Conservation (phyloP, 1,139 yeast genomes). For the Yamadazyma triangularis region DNA sequence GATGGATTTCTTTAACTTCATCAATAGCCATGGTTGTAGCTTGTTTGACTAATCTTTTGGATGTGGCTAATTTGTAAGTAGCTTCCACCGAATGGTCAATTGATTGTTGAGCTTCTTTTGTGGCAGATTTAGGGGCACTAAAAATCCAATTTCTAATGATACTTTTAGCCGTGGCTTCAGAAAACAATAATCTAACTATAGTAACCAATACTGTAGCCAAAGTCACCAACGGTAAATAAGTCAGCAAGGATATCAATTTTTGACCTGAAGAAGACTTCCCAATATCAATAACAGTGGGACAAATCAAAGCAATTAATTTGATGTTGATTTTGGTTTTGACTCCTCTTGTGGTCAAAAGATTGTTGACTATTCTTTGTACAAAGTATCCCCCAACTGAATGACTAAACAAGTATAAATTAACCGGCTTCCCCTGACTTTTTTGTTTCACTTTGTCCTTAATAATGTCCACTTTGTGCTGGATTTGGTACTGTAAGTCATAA, state of each 20-base stretch:
- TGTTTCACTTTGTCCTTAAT: conserved; percentile 24
- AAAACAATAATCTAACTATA: conserved; percentile 18
- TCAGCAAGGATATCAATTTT: conserved; percentile 25
- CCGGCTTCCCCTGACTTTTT: conserved; percentile 14
- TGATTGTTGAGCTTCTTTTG: conserved; percentile 17
- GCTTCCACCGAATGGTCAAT: conserved; percentile 40
- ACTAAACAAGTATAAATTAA: conserved; percentile 43
- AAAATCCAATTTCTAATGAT: conserved; percentile 21
- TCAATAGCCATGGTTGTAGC: conserved; percentile 53
- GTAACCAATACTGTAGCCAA: conserved; percentile 18
- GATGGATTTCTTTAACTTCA: conserved; percentile 48
- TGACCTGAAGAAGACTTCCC: conserved; percentile 49
- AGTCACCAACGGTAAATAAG: conserved; percentile 29
- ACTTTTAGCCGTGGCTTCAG: conserved; percentile 14
- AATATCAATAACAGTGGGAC: conserved; percentile 61
- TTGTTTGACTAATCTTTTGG: conserved; percentile 44
- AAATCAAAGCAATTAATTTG: conserved; percentile 52
- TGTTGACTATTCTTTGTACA: conserved; percentile 43
- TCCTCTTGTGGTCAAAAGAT: conserved; percentile 16
- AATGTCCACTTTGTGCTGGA: conserved; percentile 44
- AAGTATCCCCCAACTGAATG: conserved; percentile 65
- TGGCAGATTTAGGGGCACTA: conserved; percentile 16
- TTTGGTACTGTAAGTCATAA: conserved; percentile 46
- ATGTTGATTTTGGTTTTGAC: conserved; percentile 13
- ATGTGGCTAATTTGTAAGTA: conserved; percentile 35